Base-by-base conservation (phyloP, 768 basidiomycete species). In the Kwoniella pini region DNA sequence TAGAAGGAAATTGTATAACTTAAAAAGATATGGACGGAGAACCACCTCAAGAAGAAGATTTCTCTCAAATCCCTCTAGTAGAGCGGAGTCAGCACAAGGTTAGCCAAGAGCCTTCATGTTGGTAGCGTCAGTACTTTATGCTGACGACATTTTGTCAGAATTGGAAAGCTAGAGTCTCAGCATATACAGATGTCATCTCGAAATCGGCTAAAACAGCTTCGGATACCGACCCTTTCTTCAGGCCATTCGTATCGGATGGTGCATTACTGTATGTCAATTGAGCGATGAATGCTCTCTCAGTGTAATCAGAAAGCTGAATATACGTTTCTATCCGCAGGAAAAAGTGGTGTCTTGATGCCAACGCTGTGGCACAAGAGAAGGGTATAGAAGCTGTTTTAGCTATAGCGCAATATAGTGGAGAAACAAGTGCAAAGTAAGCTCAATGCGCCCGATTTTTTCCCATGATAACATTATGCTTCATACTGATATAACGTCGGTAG, bases 341-440 rank as follows among this genome's bases (percentile, higher is more conserved):
- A 84, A 92, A 88, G 86, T 94, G 70, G 78, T 90, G 82, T 33
- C 87, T 86, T 2, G 96, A 99, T 72, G 82, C 92, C 0, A 98
- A 98, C 79, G 96, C 89, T 26, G 95, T 97, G 28, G 94, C 95
- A 11, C 96, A 99, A 79, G 96, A 99, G 82, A 97, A 95, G 76
- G 96, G 90, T 30, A 84, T 98, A 4, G 95, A 97, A 75, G 91
- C 89, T 68, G 80, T 94, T 31, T 85, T 88, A 54, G 83, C 87
- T 28, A 83, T 98, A 60, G 87, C 96, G 68, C 91, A 92, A 80
- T 91, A 87, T 73, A 90, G 92, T 6, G 96, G 95, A 61, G 91
- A 94, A 83, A 87, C 84, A 44, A 86, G 88, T 44, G 88, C 88
- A 46, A 87, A 71, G 80, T 81, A 26, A 59, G 79, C 43, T 48